Base-by-base conservation (phyloP, 108 stramenopile genomes). In the Nitzschia sp. region DNA sequence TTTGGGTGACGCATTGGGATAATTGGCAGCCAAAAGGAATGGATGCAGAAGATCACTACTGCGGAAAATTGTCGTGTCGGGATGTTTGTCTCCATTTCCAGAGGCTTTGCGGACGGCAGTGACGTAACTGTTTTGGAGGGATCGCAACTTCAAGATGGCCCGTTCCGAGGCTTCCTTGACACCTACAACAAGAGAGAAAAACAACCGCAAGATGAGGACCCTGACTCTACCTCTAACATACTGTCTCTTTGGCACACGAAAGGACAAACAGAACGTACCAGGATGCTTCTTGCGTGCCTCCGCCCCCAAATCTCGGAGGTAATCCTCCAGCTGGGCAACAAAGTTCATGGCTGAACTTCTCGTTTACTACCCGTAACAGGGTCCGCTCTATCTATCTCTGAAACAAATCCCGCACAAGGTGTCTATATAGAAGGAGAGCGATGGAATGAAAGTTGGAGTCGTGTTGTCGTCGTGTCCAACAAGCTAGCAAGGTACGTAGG, bases 201-300 rank as follows among this genome's bases (percentile, higher is more conserved):
- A 48, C 46, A 34, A 34, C 5, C 29, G 5, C 29, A 34, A 34
- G 29, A 34, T 34, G 29, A 34, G 29, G 29, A 34, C 1, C 29
- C 29, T 5, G 29, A 34, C n/a, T n/a, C n/a, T n/a, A n/a, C n/a
- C n/a, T n/a, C n/a, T n/a, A n/a, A n/a, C n/a, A n/a, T n/a, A n/a
- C n/a, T n/a, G n/a, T 34, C 29, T 34, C 29, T 1, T 34, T 34
- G 29, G n/a, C 5, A 34, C 29, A 34, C 29, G 1, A 34, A 34
- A 34, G 5, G 29, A 34, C 29, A 34, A 34, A 34, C 8, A 7
- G 42, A 57, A 63, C 84, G 10, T 69, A 84, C 89, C 92, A 14
- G 93, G 90, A 83, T 94, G 90, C 55, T 84, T 84, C 71, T 86
- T 86, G 41, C 93, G 83, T 22, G 93, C 88, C 67, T 91, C 88